Conservation (phyloP, 352 stramenopile species). For the Globisporangium lucens region DNA sequence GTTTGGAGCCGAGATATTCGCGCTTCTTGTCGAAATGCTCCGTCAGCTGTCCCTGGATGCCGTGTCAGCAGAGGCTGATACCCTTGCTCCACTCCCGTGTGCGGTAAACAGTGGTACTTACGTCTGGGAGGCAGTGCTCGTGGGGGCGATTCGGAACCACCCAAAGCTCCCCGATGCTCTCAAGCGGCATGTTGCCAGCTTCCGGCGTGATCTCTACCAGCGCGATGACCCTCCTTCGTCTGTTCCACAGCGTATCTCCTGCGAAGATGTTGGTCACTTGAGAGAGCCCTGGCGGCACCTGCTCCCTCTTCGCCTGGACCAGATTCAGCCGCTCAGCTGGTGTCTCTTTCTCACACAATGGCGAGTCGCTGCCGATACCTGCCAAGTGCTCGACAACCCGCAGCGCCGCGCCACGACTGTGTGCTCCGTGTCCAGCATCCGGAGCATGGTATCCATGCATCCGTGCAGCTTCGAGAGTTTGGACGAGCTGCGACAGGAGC, state of each 20-base stretch:
- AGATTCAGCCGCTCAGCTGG: constrained; percentile 49
- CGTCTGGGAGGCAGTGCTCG: constrained; percentile 43
- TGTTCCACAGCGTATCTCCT: background rate
- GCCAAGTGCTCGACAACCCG: background rate
- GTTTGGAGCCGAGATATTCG: constrained; percentile 20
- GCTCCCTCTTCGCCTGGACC: constrained; percentile 30
- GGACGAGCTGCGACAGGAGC: constrained; percentile 37
- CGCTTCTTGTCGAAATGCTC: constrained; percentile 20
- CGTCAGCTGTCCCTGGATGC: constrained; percentile 17
- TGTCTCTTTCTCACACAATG: constrained; percentile 51
- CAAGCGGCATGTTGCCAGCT: constrained; percentile 29
- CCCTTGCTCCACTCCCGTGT: background rate
- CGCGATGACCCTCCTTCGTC: background rate
- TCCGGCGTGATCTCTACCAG: constrained; percentile 15
- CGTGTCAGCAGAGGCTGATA: background rate
- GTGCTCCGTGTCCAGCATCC: constrained; percentile 32
- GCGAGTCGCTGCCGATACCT: constrained; percentile 27
- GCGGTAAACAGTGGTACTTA: constrained; percentile 7
- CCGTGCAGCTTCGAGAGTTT: constrained; percentile 42
- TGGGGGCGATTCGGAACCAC: constrained; percentile 24
- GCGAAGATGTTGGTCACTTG: background rate
- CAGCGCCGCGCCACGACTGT: constrained; percentile 17
- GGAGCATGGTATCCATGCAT: constrained; percentile 29
- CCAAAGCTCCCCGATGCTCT: constrained; percentile 23
- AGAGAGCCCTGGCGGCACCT: constrained; percentile 27